Evolutionary conservation across 2,329 filamentous ascomycete genomes (phyloP), one percentile per base, ranked within the genome.

Genomic region (Exophiala spinifera): DNA sequence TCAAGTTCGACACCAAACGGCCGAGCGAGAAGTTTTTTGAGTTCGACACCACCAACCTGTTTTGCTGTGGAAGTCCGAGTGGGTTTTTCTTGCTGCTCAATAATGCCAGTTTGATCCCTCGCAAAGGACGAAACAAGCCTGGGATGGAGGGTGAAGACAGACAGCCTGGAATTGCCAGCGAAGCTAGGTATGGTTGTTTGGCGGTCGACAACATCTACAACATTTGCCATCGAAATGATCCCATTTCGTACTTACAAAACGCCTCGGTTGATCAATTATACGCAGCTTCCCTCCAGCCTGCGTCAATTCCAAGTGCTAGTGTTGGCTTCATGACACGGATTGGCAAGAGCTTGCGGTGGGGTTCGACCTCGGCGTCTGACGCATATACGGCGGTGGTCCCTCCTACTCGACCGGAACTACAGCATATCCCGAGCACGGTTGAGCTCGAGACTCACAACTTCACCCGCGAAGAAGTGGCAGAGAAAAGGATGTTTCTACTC

Each of bases 201-300:
- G 89, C 92, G 0, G 87, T 97, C 1, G 90, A 97, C 73, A 99
- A 97, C 68, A 81, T 99, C 53, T 99, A 97, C 77, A 99, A 99
- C 65, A 82, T 99, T 60, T 82, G 97, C 67, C 84, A 87, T 62
- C 81, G 82, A 31, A 86, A 85, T 56, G 84, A 87, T 59, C 84
- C 94, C 1, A 95, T 99, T 53, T 89, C 91, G 1, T 97, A 96
- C 69, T 81, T 92, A 14, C 82, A 97, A 54, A 99, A 96, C 65
- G 90, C 91, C 19, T 87, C 91, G 3, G 85, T 97, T 39, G 94
- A 99, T 68, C 82, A 84, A 3, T 77, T 79, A 19, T 96, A 96
- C 64, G 86, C 91, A 0, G 78, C 84, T 6, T 84, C 84, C 47
- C 78, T 99, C 42, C 91, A 87, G 70, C 80, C 81, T 17, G 89